Percentiles rank a stretch among this genome's conserved stretches.
phyloP scores from a whole-genome alignment of 495 filamentous ascomycete species.

The Podospora conica region DNA sequence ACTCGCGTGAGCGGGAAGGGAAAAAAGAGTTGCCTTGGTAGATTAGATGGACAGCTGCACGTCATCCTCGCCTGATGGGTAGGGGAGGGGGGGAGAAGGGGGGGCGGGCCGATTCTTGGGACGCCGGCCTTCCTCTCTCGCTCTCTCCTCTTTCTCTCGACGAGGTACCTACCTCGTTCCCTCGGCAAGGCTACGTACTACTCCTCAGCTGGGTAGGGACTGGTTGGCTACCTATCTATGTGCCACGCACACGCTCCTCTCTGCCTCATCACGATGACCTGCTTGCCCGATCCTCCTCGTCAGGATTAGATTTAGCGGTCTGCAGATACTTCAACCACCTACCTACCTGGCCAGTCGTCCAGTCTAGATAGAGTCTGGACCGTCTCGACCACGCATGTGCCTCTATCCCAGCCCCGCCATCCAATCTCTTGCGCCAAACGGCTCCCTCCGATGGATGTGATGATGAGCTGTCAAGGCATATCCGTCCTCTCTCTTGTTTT shows the following conservation, averaged over 20 bases:
- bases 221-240: neutral
- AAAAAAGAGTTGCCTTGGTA: neutral
- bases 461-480: slow-evolving; percentile 18
- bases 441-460: neutral
- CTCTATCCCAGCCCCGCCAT: neutral
- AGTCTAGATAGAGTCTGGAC: too few species aligned
- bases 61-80: neutral
- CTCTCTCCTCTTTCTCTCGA: neutral
- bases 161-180: too few species aligned
- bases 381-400: too few species aligned
- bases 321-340: too few species aligned
- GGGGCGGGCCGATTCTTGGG: neutral
- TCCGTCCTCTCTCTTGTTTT: neutral
- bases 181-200: neutral
- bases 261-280: too few species aligned
- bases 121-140: neutral
- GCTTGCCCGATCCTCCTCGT: too few species aligned
- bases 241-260: neutral
- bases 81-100: neutral
- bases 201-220: neutral
- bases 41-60: neutral
- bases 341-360: too few species aligned
- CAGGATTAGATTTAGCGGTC: too few species aligned
- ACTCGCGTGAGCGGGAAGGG: neutral
- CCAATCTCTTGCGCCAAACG: slow-evolving; percentile 9